A percentile compares a stretch with the other conserved stretches of the same genome.
Conservation (phyloP, 257 asterid species). For the Coffea eugenioides region DNA sequence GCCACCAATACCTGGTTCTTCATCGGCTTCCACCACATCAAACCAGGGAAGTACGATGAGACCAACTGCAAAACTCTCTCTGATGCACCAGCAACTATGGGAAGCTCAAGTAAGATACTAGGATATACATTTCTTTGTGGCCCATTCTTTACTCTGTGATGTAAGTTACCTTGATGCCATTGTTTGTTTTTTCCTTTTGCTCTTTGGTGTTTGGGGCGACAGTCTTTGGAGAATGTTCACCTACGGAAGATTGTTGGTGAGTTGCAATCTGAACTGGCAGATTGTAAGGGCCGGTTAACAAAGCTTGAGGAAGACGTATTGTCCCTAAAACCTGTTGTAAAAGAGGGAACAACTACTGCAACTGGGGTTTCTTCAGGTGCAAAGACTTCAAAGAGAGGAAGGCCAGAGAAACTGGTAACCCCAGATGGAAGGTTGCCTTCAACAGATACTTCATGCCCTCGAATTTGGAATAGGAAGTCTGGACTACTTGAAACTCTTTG, state of each 20-base stretch:
- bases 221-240: neutral
- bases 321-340: neutral
- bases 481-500: neutral
- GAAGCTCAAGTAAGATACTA: slow-evolving; percentile 8
- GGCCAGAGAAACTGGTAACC: neutral
- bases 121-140: neutral
- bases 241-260: neutral
- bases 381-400: slow-evolving; percentile 2
- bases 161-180: neutral
- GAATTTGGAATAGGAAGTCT: neutral
- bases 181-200: neutral
- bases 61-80: neutral
- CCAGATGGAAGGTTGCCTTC: neutral
- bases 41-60: neutral
- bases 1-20: neutral
- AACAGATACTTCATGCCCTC: neutral
- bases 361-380: slow-evolving; percentile 1
- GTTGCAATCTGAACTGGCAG: slow-evolving; percentile 5
- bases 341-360: neutral
- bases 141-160: neutral
- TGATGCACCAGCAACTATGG: slow-evolving; percentile 3
- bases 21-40: neutral
- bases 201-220: neutral
- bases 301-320: slow-evolving; percentile 12
- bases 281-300: slow-evolving; percentile 8